These are phyloP conservation scores for Leishmania lainsoni DNA, from an alignment of 208 protist genomes.

Conservation along the genomic window DNA sequence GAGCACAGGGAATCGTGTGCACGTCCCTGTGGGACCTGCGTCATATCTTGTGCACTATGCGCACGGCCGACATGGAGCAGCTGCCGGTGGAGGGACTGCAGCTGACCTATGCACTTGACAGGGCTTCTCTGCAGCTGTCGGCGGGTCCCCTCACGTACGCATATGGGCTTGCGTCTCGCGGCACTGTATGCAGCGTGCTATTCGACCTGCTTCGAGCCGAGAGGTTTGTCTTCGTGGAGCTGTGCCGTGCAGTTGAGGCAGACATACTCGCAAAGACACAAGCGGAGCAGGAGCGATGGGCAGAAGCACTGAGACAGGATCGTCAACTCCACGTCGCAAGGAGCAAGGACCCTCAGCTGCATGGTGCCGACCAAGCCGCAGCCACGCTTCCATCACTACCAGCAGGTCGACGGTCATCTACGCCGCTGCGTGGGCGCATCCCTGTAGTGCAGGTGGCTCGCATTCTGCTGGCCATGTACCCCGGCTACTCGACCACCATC, in stretches of 20 bases:
- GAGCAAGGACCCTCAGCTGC: background rate
- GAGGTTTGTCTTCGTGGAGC: slow-evolving; percentile 40
- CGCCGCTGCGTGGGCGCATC: slow-evolving; percentile 38
- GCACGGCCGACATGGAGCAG: slow-evolving; percentile 7
- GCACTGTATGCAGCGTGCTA: slow-evolving; percentile 48
- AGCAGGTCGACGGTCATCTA: background rate
- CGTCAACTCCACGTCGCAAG: background rate
- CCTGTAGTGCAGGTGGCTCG: slow-evolving; percentile 58
- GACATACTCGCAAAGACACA: slow-evolving; percentile 4
- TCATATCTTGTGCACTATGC: slow-evolving; percentile 17
- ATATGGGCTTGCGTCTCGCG: slow-evolving; percentile 60
- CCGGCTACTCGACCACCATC: slow-evolving; percentile 47
- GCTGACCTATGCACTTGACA: slow-evolving; percentile 72
- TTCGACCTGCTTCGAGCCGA: slow-evolving; percentile 64
- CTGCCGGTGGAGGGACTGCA: slow-evolving; percentile 46
- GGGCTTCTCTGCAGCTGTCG: slow-evolving; percentile 39
- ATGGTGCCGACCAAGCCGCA: background rate
- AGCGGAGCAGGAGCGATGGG: background rate
- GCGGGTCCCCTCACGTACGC: slow-evolving; percentile 68
- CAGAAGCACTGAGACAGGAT: background rate
- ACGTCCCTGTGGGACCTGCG: slow-evolving; percentile 36
- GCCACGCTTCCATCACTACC: background rate
- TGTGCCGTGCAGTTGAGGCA: slow-evolving; percentile 59
- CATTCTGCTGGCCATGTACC: slow-evolving; percentile 73
- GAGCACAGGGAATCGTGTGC: background rate